Base-by-base conservation (phyloP, 2,329 filamentous ascomycete species). In the Claviceps sorghi region DNA sequence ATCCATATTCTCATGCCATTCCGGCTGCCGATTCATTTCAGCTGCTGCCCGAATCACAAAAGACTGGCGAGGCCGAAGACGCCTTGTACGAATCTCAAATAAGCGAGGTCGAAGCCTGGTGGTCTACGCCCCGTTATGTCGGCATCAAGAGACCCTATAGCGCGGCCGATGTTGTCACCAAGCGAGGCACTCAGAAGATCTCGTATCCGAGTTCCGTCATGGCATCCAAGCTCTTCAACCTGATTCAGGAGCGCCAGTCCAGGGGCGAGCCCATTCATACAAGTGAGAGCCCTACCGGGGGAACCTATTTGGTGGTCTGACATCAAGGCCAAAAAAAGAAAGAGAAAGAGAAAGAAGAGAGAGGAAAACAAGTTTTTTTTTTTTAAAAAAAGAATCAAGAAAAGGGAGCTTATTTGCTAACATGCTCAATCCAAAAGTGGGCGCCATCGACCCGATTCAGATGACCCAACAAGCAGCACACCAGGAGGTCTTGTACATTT, bases 401-500 rank as follows among this genome's bases (percentile, higher is more conserved):
- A 40, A 26, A 19, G 10, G 7, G 3, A 30, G 29, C 10, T 9
- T 11, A 17, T 36, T 4, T 34, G 22, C 50, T 53, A 30, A 54
- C 44, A 17, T 7, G 11, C 34, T 32, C 10, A 5, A n/a, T n/a
- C 50, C 26, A 13, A 0, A 56, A 91, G 87, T 98, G 86, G 93
- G 93, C 60, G 93, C 90, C 55, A 94, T 98, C 69, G 93, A 98
- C 65, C 93, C 93, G n/a, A 83, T 97, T 11, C 93, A 98, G 72
- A 97, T 98, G 93, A 95, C 93, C 48, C 93, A 98, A 68, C 93
- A 97, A 73, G 93, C 93, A 17, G 80, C 87, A 6, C 87, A 97
- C 70, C 93, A 97, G 66, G 91, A 98, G 67, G 86, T 96, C 19
- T 78, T 98, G 46, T 98, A 98, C 69, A 77, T 98, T 57, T 96